These are phyloP conservation scores for Aspergillus heteromorphus DNA, from an alignment of 495 filamentous ascomycete species.

Conservation along the genomic window DNA sequence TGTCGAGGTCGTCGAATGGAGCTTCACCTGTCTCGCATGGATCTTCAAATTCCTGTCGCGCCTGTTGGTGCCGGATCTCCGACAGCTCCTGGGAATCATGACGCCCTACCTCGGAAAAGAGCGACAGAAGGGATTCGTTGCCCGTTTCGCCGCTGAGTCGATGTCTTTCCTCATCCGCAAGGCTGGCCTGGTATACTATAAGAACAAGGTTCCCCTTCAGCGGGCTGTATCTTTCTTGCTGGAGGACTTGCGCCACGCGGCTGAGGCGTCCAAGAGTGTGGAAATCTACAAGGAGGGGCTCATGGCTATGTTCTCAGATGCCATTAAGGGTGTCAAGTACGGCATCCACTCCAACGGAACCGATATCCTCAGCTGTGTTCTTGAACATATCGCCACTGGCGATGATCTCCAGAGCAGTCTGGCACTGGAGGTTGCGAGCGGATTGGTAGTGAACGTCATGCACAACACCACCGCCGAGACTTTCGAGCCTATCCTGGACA, in stretches of 20 bases:
- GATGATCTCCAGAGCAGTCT: conserved; percentile 41
- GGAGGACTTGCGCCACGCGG: conserved; percentile 55
- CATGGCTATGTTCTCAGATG: conserved; percentile 84
- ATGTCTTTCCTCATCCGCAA: conserved; percentile 91
- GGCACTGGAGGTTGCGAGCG: conserved; percentile 60
- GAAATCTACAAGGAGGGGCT: conserved; percentile 71
- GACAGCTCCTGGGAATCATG: conserved; percentile 76
- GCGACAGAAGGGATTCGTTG: conserved; percentile 75
- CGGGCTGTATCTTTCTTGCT: conserved; percentile 63
- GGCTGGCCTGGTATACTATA: conserved; percentile 66
- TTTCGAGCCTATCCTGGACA: conserved; percentile 53
- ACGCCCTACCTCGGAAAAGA: conserved; percentile 80
- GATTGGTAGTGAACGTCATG: conserved; percentile 70
- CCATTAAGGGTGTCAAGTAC: conserved; percentile 75
- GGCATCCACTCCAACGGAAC: conserved; percentile 75
- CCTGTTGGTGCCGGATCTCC: conserved; percentile 75
- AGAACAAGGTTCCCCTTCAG: conserved; percentile 61
- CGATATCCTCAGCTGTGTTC: conserved; percentile 61
- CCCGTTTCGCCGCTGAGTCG: conserved; percentile 87
- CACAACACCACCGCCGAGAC: conserved; percentile 73
- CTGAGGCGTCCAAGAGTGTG: conserved; percentile 43
- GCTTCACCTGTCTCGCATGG: conserved; percentile 89
- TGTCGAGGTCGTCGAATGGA: conserved; percentile 90
- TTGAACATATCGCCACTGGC: conserved; percentile 45
- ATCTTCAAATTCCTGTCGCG: conserved; percentile 94